Evolutionary conservation across 2,329 filamentous ascomycete species (phyloP).

Genomic region (Aspergillus sclerotialis): DNA sequence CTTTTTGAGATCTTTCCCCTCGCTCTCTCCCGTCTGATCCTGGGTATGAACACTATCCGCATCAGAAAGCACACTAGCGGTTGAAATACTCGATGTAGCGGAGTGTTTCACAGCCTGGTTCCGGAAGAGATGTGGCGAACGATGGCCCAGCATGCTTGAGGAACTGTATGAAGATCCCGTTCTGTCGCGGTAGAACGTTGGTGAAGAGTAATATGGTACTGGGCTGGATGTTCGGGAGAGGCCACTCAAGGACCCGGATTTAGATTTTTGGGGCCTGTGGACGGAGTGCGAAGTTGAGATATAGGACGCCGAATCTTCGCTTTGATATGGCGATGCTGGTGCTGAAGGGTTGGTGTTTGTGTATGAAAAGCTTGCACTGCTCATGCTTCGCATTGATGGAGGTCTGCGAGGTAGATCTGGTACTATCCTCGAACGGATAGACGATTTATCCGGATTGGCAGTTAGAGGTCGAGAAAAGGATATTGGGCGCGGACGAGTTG

Average conservation of each 20-base stretch:
- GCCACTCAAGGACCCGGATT: constrained; percentile 9
- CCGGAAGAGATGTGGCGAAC: constrained; percentile 16
- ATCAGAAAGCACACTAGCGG: constrained; percentile 24
- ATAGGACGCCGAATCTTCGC: constrained; percentile 10
- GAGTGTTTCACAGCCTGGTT: constrained; percentile 22
- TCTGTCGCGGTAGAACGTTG: constrained; percentile 14
- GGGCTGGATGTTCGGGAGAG: constrained; percentile 14
- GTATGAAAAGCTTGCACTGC: constrained; percentile 14
- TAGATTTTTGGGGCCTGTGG: constrained; percentile 10
- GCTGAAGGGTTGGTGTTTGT: too few species aligned
- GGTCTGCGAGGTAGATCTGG: constrained; percentile 15
- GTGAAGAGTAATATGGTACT: constrained; percentile 12
- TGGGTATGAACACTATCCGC: constrained; percentile 11
- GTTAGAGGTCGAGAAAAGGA: constrained; percentile 18
- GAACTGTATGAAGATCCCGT: constrained; percentile 17
- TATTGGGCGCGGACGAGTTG: not conserved
- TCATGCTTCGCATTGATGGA: constrained; percentile 19
- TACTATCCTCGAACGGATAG: constrained; percentile 8
- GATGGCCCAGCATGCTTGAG: constrained; percentile 13
- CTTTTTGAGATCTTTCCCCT: constrained; percentile 3
- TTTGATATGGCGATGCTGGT: constrained; percentile 9
- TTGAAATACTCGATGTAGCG: constrained; percentile 17
- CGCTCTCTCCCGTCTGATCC: constrained; percentile 6
- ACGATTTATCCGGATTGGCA: constrained; percentile 12
- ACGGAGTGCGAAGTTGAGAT: constrained; percentile 13